phyloP scores from a whole-genome alignment of 2,329 filamentous ascomycete species.

The Orbilia ellipsospora region DNA sequence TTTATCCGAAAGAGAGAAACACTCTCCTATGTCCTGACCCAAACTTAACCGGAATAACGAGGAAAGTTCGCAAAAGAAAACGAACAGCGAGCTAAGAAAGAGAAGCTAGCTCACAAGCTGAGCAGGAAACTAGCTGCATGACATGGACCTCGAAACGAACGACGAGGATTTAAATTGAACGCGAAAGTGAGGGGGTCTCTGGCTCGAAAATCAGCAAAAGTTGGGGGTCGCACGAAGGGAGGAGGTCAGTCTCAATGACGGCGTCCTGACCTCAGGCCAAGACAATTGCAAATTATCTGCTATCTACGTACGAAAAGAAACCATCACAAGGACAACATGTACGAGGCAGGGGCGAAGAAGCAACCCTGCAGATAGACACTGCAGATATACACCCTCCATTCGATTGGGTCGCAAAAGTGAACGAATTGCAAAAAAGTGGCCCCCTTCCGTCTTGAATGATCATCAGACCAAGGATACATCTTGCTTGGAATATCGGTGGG shows the following conservation, averaged over 20 bases:
- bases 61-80: not conserved
- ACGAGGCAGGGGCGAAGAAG: slow-evolving; percentile 21
- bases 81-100: not conserved
- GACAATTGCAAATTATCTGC: slow-evolving; percentile 1
- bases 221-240: slow-evolving; percentile 18
- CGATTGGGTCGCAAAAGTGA: not conserved
- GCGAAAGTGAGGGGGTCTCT: not conserved
- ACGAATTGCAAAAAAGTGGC: not conserved
- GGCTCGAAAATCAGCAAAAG: not conserved
- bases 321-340: slow-evolving; percentile 12
- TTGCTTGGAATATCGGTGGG: slow-evolving; percentile 20
- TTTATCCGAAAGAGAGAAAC: slow-evolving; percentile 34
- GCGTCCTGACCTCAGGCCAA: not conserved
- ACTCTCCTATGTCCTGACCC: not conserved
- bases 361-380: slow-evolving; percentile 16
- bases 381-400: not conserved
- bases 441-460: slow-evolving; percentile 16
- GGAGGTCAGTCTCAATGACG: not conserved
- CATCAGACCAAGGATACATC: slow-evolving; percentile 40
- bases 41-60: slow-evolving; percentile 15
- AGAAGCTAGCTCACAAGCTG: not conserved
- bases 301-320: slow-evolving; percentile 3
- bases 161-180: slow-evolving; percentile 17
- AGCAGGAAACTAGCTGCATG: not conserved
- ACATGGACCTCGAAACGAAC: slow-evolving; percentile 19